Evolutionary conservation across 1,284 basidiomycete genomes (phyloP).

Genomic region (Marasmius sp.): DNA sequence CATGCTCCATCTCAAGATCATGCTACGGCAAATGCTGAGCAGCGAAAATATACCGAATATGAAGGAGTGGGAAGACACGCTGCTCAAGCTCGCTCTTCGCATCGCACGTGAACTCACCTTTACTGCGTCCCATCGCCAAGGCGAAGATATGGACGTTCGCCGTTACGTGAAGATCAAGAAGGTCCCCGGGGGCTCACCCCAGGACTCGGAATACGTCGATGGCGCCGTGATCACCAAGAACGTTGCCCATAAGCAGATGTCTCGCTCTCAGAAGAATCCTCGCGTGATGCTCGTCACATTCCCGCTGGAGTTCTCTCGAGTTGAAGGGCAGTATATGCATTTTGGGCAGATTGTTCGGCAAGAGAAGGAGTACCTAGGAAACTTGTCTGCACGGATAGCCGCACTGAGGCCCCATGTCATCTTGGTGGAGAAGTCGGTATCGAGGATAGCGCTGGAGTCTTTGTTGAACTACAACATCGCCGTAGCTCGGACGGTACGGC

Average conservation of each 20-base stretch:
- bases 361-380: conserved; percentile 92
- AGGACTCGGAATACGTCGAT: conserved; percentile 95
- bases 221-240: conserved; percentile 99
- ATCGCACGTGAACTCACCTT: conserved; percentile 79
- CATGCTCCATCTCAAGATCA: conserved; percentile 83
- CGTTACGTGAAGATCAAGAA: conserved; percentile 99
- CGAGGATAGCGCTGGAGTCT: conserved; percentile 89
- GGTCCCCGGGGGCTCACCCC: conserved; percentile 90
- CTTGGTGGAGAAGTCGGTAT: conserved; percentile 90
- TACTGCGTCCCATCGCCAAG: conserved; percentile 73
- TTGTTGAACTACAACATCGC: conserved; percentile 86
- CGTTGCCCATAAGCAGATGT: conserved; percentile 92
- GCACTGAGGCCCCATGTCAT: conserved; percentile 92
- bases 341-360: conserved; percentile 92
- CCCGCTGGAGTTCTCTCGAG: conserved; percentile 92
- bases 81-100: conserved; percentile 78
- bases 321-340: conserved; percentile 93
- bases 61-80: conserved; percentile 82
- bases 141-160: conserved; percentile 93
- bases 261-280: conserved; percentile 70
- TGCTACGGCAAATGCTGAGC: conserved; percentile 88
- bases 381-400: conserved; percentile 87
- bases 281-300: conserved; percentile 96
- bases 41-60: conserved; percentile 76
- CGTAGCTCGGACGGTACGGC: conserved; percentile 90